These are phyloP conservation scores for Byssoonygena ceratinophila DNA, from an alignment of 2,329 filamentous ascomycete species.

Conservation along the genomic window DNA sequence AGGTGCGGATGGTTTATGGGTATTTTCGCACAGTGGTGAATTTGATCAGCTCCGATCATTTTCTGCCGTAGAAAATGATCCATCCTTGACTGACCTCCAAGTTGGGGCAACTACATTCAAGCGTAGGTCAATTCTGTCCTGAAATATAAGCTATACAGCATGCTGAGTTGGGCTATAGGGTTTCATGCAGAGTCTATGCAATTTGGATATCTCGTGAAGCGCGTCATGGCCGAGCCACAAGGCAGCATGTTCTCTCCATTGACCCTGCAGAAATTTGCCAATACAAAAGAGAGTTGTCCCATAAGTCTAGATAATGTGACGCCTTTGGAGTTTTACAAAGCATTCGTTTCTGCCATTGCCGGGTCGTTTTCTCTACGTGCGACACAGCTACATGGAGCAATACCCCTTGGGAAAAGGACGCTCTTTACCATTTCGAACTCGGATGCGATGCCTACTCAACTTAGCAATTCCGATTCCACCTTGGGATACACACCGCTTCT, in stretches of 20 bases:
- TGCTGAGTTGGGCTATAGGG: conserved; percentile 8
- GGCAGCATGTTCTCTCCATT: conserved; percentile 2
- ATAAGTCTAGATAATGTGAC: conserved; percentile 10
- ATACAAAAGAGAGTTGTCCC: conserved; percentile 1
- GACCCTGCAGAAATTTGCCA: conserved; percentile 3
- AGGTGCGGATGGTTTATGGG: conserved; percentile 31
- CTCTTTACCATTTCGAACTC: conserved; percentile 29
- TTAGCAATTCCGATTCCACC: background rate
- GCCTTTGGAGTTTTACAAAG: conserved; percentile 28
- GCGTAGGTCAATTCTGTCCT: background rate
- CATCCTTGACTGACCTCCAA: background rate
- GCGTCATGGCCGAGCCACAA: conserved; percentile 10
- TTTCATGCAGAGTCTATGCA: conserved; percentile 3
- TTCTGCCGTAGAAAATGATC: conserved; percentile 13
- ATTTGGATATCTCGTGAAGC: conserved; percentile 10
- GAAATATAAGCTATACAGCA: background rate
- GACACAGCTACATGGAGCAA: conserved; percentile 27
- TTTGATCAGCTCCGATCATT: conserved; percentile 29
- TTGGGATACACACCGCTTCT: conserved; percentile 20
- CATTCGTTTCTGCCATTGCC: conserved; percentile 33
- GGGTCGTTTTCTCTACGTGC: conserved; percentile 31
- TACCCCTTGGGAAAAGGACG: conserved; percentile 34
- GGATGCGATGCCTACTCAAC: conserved; percentile 9
- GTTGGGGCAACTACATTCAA: conserved; percentile 7
- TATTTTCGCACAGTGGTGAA: conserved; percentile 32